Evolutionary conservation across 768 basidiomycete genomes (phyloP).

Genomic region (Leucogyrophana mollusca): DNA sequence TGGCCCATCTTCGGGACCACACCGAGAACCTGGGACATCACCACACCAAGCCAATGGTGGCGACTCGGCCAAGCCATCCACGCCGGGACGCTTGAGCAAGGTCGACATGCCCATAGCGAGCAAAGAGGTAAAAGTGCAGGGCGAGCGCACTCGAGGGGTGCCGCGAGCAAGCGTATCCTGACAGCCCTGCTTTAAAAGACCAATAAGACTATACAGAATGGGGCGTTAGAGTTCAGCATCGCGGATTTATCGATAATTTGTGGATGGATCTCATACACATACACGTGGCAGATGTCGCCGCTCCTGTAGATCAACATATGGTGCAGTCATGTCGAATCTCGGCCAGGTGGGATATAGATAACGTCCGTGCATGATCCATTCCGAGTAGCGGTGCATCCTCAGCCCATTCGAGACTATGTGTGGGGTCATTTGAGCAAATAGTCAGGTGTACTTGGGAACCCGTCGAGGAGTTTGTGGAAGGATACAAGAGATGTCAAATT

Average conservation of each 20-base stretch:
- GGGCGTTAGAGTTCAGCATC: constrained; percentile 19
- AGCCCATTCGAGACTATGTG: constrained; percentile 11
- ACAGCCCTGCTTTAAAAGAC: too few species aligned
- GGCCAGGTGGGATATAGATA: constrained; percentile 9
- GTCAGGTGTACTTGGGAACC: constrained; percentile 8
- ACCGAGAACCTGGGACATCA: constrained; percentile 62
- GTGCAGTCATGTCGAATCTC: constrained; percentile 1
- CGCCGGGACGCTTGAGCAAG: too few species aligned
- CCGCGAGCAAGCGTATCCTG: too few species aligned
- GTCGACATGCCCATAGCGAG: too few species aligned
- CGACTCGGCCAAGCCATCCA: constrained; percentile 9
- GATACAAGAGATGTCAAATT: neutral
- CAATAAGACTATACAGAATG: constrained; percentile 13
- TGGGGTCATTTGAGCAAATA: constrained; percentile 25
- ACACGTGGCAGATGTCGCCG: constrained; percentile 24
- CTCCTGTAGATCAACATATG: constrained; percentile 7
- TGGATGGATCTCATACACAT: constrained; percentile 18
- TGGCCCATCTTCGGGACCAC: constrained; percentile 61
- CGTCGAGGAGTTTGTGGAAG: neutral
- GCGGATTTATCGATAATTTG: constrained; percentile 14
- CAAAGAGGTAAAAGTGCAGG: too few species aligned
- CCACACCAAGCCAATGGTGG: constrained; percentile 49
- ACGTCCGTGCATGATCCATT: constrained; percentile 2
- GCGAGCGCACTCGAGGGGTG: too few species aligned
- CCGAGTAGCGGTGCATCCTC: neutral